Base-by-base conservation (phyloP, 257 asterid species). In the Nicotiana knightiana region DNA sequence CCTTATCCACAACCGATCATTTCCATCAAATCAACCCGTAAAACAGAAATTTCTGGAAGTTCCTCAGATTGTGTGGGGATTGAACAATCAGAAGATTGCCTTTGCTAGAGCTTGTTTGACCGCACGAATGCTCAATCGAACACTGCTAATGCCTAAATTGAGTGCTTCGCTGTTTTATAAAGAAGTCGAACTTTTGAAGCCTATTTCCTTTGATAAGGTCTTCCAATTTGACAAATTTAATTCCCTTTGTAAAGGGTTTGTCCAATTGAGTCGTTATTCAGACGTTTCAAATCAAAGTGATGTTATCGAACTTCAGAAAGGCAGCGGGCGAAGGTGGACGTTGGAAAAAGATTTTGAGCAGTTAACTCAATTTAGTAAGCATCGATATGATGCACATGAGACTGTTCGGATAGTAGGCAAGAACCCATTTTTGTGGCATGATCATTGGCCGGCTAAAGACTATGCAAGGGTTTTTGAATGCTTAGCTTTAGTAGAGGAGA, bases 401-500 rank as follows among this genome's bases (percentile, higher is more conserved):
- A 87, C 67, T 7, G 71, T 95, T 77, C 86, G 86, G 43, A 83
- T 96, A 57, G 87, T 88, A 33, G 97, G 98, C 13, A 93, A 93
- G 90, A 96, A 93, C 82, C 98, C 99, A 2, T 96, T 95, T 68
- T 21, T 96, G 84, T 96, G 99, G 99, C 97, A 91, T 13, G 99
- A 96, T 67, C 99, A 96, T 64, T 96, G 99, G 99, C 93, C 98
- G 0, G 89, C 88, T 81, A 89, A 85, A 84, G 97, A 96, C 86
- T 96, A 96, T 15, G 98, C 98, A 0, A 91, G 82, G 90, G 84
- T 96, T 76, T 93, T 93, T 1, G 88, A 91, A 81, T 93, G 98
- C 90, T 88, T 96, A 78, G 95, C 84, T 48, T 89, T 91, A 71
- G 94, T 87, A 26, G 97, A 93, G 65, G 91, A 93, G 82, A 89